Percentiles rank a stretch among this genome's conserved stretches.
Evolutionary conservation across 1,139 yeast genomes (phyloP).

Genomic region (Lipomyces yarrowii): DNA sequence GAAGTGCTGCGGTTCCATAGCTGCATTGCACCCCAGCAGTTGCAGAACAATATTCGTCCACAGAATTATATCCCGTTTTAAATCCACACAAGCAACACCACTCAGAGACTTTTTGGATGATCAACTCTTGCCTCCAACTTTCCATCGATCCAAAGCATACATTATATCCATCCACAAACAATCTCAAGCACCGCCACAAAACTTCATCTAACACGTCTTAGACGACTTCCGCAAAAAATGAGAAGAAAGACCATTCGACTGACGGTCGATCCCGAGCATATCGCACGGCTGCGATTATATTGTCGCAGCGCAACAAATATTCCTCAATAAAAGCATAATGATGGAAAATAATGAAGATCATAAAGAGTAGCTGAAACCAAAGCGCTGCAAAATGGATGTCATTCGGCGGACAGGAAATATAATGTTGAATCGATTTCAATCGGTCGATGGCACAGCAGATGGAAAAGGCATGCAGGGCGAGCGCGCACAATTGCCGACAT

Average conservation of each 20-base stretch:
- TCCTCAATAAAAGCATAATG: not conserved
- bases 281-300: not conserved
- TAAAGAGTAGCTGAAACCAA: not conserved
- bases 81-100: not conserved
- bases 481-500: not conserved
- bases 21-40: not conserved
- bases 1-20: not conserved
- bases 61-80: not conserved
- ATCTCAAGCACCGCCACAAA: not conserved
- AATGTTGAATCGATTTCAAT: not conserved
- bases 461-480: not conserved
- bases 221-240: not conserved
- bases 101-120: not conserved
- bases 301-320: not conserved
- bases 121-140: not conserved
- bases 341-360: not conserved
- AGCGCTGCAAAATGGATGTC: not conserved
- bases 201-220: not conserved
- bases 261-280: not conserved
- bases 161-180: not conserved
- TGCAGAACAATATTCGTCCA: not conserved
- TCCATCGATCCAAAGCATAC: not conserved
- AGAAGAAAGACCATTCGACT: not conserved
- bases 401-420: not conserved
- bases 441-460: not conserved